These are phyloP conservation scores for Aspergillus funiculosus DNA, from an alignment of 495 filamentous ascomycete genomes.

Conservation along the genomic window DNA sequence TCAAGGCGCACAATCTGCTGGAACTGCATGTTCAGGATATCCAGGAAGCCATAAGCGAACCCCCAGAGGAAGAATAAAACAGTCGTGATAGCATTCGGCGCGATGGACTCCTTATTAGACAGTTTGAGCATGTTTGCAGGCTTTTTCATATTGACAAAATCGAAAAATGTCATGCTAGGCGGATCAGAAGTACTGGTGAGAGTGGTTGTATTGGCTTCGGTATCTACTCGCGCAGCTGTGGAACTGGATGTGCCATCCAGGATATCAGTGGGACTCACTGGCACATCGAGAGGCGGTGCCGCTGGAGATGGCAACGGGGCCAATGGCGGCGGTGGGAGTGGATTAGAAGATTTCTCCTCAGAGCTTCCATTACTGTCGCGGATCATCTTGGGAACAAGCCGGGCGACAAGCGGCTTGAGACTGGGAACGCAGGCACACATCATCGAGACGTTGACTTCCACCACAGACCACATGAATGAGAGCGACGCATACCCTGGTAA, in stretches of 20 bases:
- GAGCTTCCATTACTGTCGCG: constrained; percentile 41
- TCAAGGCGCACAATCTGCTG: constrained; percentile 43
- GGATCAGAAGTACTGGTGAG: constrained; percentile 29
- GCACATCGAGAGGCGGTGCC: constrained; percentile 1
- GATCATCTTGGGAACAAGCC: constrained; percentile 67
- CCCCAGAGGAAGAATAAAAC: constrained; percentile 84
- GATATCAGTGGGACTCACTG: not conserved
- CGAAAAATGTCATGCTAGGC: constrained; percentile 54
- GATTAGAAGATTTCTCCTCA: constrained; percentile 10
- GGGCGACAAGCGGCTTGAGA: constrained; percentile 76
- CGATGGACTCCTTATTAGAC: constrained; percentile 51
- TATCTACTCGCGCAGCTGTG: constrained; percentile 21
- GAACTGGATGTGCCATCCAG: constrained; percentile 34
- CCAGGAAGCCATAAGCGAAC: constrained; percentile 77
- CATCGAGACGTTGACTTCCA: constrained; percentile 86
- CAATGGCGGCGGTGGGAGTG: constrained; percentile 15
- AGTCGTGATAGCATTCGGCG: constrained; percentile 57
- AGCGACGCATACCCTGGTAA: constrained; percentile 64
- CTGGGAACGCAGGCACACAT: constrained; percentile 85
- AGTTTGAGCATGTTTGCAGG: constrained; percentile 71
- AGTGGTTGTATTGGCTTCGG: constrained; percentile 28
- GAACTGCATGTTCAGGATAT: constrained; percentile 63
- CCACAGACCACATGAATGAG: constrained; percentile 86
- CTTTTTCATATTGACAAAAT: constrained; percentile 75
- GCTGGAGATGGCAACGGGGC: constrained; percentile 7